phyloP scores from a whole-genome alignment of 1,139 yeast species.

The Suhomyces kunorum region DNA sequence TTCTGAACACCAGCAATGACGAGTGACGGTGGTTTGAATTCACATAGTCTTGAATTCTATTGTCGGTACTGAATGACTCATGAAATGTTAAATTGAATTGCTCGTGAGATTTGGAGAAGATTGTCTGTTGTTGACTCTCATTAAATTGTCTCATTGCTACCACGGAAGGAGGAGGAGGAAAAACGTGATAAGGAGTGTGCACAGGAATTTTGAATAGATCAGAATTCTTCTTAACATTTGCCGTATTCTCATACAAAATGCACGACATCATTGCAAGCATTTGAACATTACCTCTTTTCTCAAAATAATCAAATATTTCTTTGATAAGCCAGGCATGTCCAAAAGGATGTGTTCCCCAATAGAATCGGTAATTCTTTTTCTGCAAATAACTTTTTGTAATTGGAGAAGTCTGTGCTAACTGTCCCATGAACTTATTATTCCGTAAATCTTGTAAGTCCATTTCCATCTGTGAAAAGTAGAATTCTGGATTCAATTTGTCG shows the following conservation, averaged over 20 bases:
- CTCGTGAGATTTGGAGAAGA: conserved; percentile 9
- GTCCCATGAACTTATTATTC: conserved; percentile 21
- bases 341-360: conserved; percentile 83
- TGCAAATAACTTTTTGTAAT: conserved; percentile 20
- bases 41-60: conserved; percentile 12
- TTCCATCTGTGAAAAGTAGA: conserved; percentile 9
- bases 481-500: conserved; percentile 17
- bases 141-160: conserved; percentile 21
- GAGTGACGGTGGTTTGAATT: conserved; percentile 18
- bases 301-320: conserved; percentile 67
- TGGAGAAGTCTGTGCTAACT: conserved; percentile 21
- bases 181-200: conserved; percentile 48
- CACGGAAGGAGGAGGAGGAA: conserved; percentile 36
- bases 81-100: conserved; percentile 11
- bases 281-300: conserved; percentile 66
- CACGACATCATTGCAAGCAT: conserved; percentile 91
- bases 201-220: conserved; percentile 39
- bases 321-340: conserved; percentile 73
- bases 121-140: conserved; percentile 10
- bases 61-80: conserved; percentile 15
- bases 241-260: conserved; percentile 50
- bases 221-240: conserved; percentile 21
- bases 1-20: conserved; percentile 25
- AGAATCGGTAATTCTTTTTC: conserved; percentile 36
- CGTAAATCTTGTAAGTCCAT: conserved; percentile 10